Evolutionary conservation across 768 basidiomycete species (phyloP), one percentile per base, ranked within the genome.

Genomic region (Auricularia sp.): DNA sequence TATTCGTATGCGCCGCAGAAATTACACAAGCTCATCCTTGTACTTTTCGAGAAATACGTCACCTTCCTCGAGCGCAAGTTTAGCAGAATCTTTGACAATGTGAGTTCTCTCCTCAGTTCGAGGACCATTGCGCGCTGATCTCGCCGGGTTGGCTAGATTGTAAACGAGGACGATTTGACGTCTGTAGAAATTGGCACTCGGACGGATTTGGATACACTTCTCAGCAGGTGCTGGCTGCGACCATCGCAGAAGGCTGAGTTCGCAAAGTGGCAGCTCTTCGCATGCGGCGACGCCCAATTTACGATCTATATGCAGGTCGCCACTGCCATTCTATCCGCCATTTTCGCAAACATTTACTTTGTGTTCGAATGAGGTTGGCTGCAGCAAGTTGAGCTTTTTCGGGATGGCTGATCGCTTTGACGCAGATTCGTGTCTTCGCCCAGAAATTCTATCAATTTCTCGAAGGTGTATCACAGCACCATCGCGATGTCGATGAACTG

Each of bases 401-500:
- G 23, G 8, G 7, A 18, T 33, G 29, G 29, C 56, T 59, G 64
- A 29, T 64, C 4, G 64, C 23, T 61, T 47, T 14, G 43, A 35
- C 54, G 34, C 77, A 96, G 86, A 90, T 96, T 65, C 87, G 92
- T 33, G 80, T 79, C 53, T 98, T 96, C 71, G 90, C 97, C 44
- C 90, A 94, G 69, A 93, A 92, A 69, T 98, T 97, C 77, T 96
- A 98, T 72, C 87, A 92, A 29, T 99, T 98, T 74, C 86, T 95
- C 0, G 97, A 99, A 69, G 96, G 96, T 8, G 90, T 97, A 4
- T 87, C 90, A 2, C 91, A 95, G 71, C 90, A 93, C 65, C 90
- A 94, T 73, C 83, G 88, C 53, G 90, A 95, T 71, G 91, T 95
- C 36, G 95, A 98, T 70, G 93, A 93, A 63, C 80, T 98, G 8